Percentiles rank a stretch among this genome's conserved stretches.
phyloP scores from a whole-genome alignment of 2,329 filamentous ascomycete species.

The Colletotrichum siamense region DNA sequence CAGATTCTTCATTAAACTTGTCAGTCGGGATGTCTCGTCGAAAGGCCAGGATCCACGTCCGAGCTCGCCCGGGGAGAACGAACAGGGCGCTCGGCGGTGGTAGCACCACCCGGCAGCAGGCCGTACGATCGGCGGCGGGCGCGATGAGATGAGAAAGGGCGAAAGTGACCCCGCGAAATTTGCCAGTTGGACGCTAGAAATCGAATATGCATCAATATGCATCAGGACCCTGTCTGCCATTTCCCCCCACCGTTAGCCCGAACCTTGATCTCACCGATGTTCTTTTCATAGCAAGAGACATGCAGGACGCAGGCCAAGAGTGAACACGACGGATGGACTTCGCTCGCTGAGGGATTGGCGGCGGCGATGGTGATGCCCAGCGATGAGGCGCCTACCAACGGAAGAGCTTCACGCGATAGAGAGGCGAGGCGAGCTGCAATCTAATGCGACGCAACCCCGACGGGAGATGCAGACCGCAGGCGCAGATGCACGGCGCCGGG shows the following conservation, averaged over 20 bases:
- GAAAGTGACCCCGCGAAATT: background rate
- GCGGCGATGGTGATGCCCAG: background rate
- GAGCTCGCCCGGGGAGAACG: background rate
- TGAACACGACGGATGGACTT: background rate
- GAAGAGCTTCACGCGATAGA: background rate
- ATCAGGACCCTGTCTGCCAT: background rate
- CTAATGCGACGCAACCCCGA: constrained; percentile 5
- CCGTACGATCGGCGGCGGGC: background rate
- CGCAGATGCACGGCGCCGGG: background rate
- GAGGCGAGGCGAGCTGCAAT: constrained; percentile 10
- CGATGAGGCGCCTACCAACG: background rate
- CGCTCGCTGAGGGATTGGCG: background rate
- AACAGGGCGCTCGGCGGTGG: background rate
- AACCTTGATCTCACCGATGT: background rate
- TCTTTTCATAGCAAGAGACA: constrained; percentile 7
- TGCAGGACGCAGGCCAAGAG: background rate
- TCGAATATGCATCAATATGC: background rate
- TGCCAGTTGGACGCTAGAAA: background rate
- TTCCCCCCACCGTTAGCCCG: background rate
- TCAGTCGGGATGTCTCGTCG: background rate
- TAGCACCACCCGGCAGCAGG: background rate
- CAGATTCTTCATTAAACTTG: background rate
- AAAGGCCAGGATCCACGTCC: background rate
- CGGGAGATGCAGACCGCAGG: background rate
- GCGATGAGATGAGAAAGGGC: background rate